Evolutionary conservation across 148 eudicot species (phyloP), one percentile per base, ranked within the genome.

Genomic region (Oxyria digyna): DNA sequence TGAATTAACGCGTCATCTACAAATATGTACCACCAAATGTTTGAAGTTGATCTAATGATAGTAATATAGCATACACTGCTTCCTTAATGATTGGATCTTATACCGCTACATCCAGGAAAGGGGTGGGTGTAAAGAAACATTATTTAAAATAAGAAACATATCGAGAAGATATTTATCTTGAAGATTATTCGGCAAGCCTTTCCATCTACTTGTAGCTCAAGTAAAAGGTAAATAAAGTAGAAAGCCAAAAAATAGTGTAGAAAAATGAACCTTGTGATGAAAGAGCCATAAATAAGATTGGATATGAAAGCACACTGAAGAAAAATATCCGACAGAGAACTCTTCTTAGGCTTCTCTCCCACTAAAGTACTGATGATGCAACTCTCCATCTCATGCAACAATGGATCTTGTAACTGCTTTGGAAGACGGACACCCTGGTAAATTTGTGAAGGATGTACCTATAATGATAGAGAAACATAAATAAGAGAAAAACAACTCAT

Each of bases 301-400:
- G 96, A 86, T 63, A 88, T 67, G 46, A 94, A 79, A 65, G 87
- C 82, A 78, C 89, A 87, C 32, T 52, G 68, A 73, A 82, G 82
- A 77, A 94, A 81, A 50, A 87, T 69, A 67, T 88, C 97, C 29
- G 87, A 78, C 45, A 88, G 79, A 78, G 67, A 71, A 74, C 72
- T 78, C 65, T 71, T 84, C 49, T 90, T 86, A 23, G 68, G 65
- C 75, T 81, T 82, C 63, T 40, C 77, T 67, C 78, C 84, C 67
- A 67, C 76, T 67, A 90, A 37, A 74, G 74, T 76, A 74, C 77
- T 81, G 43, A 90, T 75, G 76, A 85, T 74, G 74, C 71, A 80
- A 81, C 67, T 85, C 81, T 94, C 92, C 89, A 90, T 76, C 83
- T 94, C 98, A 48, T 78, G 81, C 75, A 85, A 73, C 73, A 94